Conservation (phyloP, 1,284 basidiomycete genomes). For the Papiliotrema laurentii region DNA sequence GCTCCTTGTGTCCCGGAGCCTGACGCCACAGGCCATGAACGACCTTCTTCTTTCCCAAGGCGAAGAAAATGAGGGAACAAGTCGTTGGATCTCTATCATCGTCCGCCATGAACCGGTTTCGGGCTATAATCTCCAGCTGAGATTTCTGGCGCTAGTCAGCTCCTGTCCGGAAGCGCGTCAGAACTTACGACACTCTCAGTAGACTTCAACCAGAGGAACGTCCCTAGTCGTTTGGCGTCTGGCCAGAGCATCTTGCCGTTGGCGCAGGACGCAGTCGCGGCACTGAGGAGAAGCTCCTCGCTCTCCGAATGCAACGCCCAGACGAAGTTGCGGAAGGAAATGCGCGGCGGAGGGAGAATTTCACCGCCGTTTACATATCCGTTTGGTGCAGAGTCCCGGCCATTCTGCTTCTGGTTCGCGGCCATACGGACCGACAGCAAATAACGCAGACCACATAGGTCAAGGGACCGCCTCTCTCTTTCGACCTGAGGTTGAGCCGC, state of each 20-base stretch:
- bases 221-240: conserved; percentile 76
- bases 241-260: conserved; percentile 77
- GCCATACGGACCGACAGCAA: conserved; percentile 73
- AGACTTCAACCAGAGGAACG: conserved; percentile 83
- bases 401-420: conserved; percentile 31
- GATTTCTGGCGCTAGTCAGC: conserved; percentile 54
- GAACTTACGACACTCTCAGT: conserved; percentile 65
- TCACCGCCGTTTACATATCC: conserved; percentile 45
- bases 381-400: neutral
- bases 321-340: conserved; percentile 85
- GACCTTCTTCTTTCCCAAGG: conserved; percentile 83
- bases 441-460: conserved; percentile 83
- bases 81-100: conserved; percentile 81
- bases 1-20: conserved; percentile 89
- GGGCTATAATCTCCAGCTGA: conserved; percentile 83
- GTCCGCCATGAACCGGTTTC: conserved; percentile 83
- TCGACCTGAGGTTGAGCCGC: conserved; percentile 59
- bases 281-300: conserved; percentile 73
- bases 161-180: neutral
- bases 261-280: conserved; percentile 65
- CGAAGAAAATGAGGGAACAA: conserved; percentile 91
- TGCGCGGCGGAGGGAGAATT: conserved; percentile 61
- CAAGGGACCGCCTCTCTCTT: conserved; percentile 76
- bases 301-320: conserved; percentile 95
- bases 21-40: conserved; percentile 95